Percentiles rank a stretch among this genome's conserved stretches.
These are phyloP conservation scores for Trichophyton equinum DNA, from an alignment of 2,329 filamentous ascomycete species.

Conservation along the genomic window DNA sequence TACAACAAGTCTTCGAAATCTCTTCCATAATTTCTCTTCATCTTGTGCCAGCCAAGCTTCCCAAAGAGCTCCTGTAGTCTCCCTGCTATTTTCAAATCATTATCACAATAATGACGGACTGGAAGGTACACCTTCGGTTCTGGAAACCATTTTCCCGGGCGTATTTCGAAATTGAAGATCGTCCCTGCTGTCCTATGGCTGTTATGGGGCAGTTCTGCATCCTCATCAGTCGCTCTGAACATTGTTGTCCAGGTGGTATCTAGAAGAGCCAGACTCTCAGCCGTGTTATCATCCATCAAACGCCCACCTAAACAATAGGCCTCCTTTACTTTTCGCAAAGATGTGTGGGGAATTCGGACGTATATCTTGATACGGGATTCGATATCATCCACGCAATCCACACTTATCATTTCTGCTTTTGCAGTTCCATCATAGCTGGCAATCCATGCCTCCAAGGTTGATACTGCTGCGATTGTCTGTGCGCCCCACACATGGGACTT, in stretches of 20 bases:
- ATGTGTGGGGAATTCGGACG: not conserved
- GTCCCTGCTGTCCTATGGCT: not conserved
- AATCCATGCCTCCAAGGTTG: slow-evolving; percentile 4
- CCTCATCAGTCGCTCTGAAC: not conserved
- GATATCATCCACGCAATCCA: not conserved
- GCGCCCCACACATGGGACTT: not conserved
- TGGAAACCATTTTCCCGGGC: slow-evolving; percentile 2
- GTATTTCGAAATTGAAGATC: slow-evolving; percentile 2
- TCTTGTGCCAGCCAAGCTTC: not conserved
- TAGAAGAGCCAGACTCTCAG: not conserved
- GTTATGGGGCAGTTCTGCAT: not conserved
- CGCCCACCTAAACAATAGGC: not conserved
- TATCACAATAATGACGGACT: not conserved
- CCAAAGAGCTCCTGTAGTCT: not conserved
- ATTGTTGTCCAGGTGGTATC: not conserved
- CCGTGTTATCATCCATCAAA: not conserved
- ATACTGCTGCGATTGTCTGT: not conserved
- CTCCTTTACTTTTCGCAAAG: slow-evolving; percentile 2
- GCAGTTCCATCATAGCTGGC: slow-evolving; percentile 3
- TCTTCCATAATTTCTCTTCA: not conserved
- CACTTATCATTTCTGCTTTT: not conserved
- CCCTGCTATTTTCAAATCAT: not conserved
- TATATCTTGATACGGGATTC: slow-evolving; percentile 4
- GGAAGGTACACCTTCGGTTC: slow-evolving; percentile 2
- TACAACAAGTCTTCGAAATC: not conserved